Evolutionary conservation across 2,329 filamentous ascomycete genomes (phyloP).

Genomic region (Waltergamsia citrina): DNA sequence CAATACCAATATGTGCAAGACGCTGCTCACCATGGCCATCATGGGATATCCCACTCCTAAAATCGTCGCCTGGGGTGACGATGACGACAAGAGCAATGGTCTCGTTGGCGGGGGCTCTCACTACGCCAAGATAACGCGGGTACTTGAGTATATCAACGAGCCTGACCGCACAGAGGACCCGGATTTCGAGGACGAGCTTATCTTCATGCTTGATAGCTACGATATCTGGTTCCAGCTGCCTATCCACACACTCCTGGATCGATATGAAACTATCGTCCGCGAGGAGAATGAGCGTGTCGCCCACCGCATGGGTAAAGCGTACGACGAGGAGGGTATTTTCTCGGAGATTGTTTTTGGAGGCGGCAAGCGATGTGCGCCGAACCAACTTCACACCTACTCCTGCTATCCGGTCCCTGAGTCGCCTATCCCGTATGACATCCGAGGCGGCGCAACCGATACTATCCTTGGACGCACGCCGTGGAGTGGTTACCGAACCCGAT

Average conservation of each 20-base stretch:
- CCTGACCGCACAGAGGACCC: constrained; percentile 7
- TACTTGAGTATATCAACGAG: constrained; percentile 16
- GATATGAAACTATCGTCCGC: constrained; percentile 13
- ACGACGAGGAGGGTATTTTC: constrained; percentile 9
- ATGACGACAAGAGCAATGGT: constrained; percentile 7
- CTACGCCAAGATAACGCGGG: constrained; percentile 15
- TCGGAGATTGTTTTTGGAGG: constrained; percentile 14
- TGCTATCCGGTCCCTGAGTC: constrained; percentile 17
- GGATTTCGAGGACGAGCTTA: constrained; percentile 16
- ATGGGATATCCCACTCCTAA: constrained; percentile 16
- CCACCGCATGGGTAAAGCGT: constrained; percentile 14
- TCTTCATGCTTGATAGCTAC: constrained; percentile 19
- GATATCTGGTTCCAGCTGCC: constrained; percentile 23
- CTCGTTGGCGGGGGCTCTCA: constrained; percentile 16
- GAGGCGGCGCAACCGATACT: constrained; percentile 13
- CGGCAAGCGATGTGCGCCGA: constrained; percentile 16
- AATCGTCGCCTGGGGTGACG: constrained; percentile 15
- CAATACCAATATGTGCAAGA: constrained; percentile 18
- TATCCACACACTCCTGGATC: constrained; percentile 10
- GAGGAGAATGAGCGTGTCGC: constrained; percentile 12
- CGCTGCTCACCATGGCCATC: constrained; percentile 15
- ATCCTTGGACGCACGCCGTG: constrained; percentile 7
- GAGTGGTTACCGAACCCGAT: constrained; percentile 13
- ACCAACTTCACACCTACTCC: constrained; percentile 11
- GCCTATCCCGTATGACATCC: constrained; percentile 12